A percentile compares a stretch with the other conserved stretches of the same genome.
Evolutionary conservation across 345 rosid species (phyloP).

Genomic region (Pistacia atlantica): DNA sequence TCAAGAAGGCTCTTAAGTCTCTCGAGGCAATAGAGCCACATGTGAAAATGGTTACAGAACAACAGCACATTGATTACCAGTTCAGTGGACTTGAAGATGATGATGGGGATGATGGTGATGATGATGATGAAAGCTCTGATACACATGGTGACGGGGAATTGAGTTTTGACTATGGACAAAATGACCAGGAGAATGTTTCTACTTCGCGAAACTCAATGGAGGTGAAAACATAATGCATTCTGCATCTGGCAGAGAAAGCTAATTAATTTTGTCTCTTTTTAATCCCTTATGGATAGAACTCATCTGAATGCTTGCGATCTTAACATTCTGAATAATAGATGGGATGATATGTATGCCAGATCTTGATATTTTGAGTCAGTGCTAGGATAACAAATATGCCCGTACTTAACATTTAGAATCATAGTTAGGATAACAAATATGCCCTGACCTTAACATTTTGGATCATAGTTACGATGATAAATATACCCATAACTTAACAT

Average conservation of each 20-base stretch:
- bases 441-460: background rate
- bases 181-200: slow-evolving; percentile 51
- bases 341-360: background rate
- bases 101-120: slow-evolving; percentile 47
- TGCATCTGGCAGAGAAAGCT: slow-evolving; percentile 13
- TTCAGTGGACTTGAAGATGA: slow-evolving; percentile 80
- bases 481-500: too few species aligned
- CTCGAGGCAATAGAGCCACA: slow-evolving; percentile 87
- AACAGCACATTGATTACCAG: slow-evolving; percentile 89
- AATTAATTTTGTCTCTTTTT: background rate
- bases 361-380: too few species aligned
- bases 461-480: too few species aligned
- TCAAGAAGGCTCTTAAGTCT: slow-evolving; percentile 77
- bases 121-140: slow-evolving; percentile 47
- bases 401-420: background rate
- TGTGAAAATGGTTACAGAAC: slow-evolving; percentile 61
- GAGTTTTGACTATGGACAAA: slow-evolving; percentile 74
- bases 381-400: too few species aligned
- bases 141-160: slow-evolving; percentile 68
- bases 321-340: background rate
- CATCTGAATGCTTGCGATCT: background rate
- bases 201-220: slow-evolving; percentile 52
- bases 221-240: slow-evolving; percentile 42
- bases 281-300: background rate
- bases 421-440: background rate